Base-by-base conservation (phyloP, 768 basidiomycete genomes). In the Floccularia luteovirens region DNA sequence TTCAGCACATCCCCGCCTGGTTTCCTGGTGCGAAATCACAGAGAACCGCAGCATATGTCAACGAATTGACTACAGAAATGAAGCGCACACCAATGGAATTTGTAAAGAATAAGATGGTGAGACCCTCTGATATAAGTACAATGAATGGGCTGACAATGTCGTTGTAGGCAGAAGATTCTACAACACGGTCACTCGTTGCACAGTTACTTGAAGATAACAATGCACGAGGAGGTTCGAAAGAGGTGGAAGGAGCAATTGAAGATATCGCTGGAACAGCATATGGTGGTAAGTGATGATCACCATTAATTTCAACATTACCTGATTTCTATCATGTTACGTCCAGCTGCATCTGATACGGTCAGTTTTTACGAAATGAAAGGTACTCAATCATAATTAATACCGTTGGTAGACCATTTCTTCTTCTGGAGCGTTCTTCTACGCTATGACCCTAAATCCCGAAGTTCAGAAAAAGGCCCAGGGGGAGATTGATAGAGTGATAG, bases 241-340 rank as follows among this genome's bases (percentile, higher is more conserved):
- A 14, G 21, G 49, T 52, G 24, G 56, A 54, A 27, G 39, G 32
- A 2, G 45, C 48, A 3, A 58, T 59, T 37, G 54, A 55, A 41
- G 52, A 47, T n/a, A 52, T 60, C 19, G 57, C 55, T 3, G 59
- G 56, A 1, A 56, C 54, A 1, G 55, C 50, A 2, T 59, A 61
- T 38, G 54, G 50, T 3, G 56, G 63, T 62, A 35, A 36, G 46
- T 28, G 14, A 33, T 2, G 6, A 17, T 32, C 7, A 12, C 7
- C 11, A 7, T 34, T 1, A 2, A 25, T 31, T 7, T 1, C 8
- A 39, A 5, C 10, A 13, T 20, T 20, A 4, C 19, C 10, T 24
- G 12, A 34, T 12, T 17, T 22, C 21, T 16, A 11, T 36, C 14
- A 33, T 22, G 5, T 25, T 16, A 24, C 21, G n/a, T n/a, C n/a